phyloP scores from a whole-genome alignment of 306 rosid species.

The Glycine latifolia region DNA sequence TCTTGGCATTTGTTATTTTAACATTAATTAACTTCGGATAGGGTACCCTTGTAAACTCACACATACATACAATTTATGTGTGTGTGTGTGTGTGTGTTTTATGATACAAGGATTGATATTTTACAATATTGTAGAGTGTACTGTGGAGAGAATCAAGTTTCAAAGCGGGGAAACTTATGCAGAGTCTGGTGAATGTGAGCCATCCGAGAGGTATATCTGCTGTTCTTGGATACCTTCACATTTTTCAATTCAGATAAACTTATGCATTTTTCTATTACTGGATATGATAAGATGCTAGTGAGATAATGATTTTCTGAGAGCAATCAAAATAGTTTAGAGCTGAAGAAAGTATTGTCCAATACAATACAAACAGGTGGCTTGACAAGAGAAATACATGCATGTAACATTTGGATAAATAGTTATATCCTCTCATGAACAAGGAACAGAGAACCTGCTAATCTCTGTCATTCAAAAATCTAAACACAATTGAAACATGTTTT shows the following conservation, averaged over 20 bases:
- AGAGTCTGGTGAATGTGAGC: slow-evolving; percentile 59
- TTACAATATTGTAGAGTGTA: slow-evolving; percentile 68
- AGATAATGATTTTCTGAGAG: slow-evolving; percentile 39
- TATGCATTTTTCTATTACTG: slow-evolving; percentile 25
- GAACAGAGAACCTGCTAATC: slow-evolving; percentile 3
- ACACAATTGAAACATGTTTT: slow-evolving; percentile 19
- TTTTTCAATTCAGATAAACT: slow-evolving; percentile 17
- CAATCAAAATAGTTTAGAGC: slow-evolving; percentile 33
- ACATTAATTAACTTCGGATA: not conserved
- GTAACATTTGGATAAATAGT: slow-evolving; percentile 8
- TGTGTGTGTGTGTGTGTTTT: slow-evolving; percentile 9
- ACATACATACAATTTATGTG: not conserved
- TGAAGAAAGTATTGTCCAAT: slow-evolving; percentile 35
- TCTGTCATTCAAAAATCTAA: slow-evolving; percentile 25
- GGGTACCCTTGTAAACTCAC: not conserved
- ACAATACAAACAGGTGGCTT: slow-evolving; percentile 27
- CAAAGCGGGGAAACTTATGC: slow-evolving; percentile 67
- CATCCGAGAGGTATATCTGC: slow-evolving; percentile 66
- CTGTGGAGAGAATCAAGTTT: slow-evolving; percentile 78
- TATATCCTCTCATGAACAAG: slow-evolving; percentile 9
- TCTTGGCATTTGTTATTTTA: slow-evolving; percentile 28
- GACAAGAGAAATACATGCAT: slow-evolving; percentile 37
- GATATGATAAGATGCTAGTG: slow-evolving; percentile 10
- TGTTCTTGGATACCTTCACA: slow-evolving; percentile 12
- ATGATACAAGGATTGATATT: slow-evolving; percentile 39